Evolutionary conservation across 257 asterid species (phyloP).

Genomic region (Gentiana dahurica): DNA sequence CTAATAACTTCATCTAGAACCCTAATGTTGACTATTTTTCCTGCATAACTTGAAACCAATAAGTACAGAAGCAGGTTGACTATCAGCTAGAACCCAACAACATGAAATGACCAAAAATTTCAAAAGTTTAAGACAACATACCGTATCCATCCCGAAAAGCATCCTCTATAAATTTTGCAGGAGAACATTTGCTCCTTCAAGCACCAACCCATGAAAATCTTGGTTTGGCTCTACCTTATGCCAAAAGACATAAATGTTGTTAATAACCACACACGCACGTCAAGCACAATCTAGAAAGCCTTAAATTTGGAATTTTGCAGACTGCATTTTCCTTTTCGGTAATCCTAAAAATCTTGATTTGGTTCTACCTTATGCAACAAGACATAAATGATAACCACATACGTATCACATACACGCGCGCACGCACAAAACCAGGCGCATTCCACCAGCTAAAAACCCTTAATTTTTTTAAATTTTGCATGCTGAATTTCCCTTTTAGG

Average conservation of each 20-base stretch:
- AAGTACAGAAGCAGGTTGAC: slow-evolving; percentile 22
- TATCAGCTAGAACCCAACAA: slow-evolving; percentile 30
- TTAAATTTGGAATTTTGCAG: background rate
- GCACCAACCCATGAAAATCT: slow-evolving; percentile 94
- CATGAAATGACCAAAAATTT: background rate
- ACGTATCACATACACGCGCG: no score
- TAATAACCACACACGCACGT: slow-evolving; percentile 12
- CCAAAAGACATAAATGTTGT: slow-evolving; percentile 29
- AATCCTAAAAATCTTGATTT: slow-evolving; percentile 86
- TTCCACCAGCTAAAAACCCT: no score
- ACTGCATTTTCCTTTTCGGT: no score
- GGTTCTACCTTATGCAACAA: slow-evolving; percentile 93
- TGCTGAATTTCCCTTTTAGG: no score
- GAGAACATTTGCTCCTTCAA: slow-evolving; percentile 98
- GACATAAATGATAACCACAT: slow-evolving; percentile 8
- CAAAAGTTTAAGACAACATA: slow-evolving; percentile 29
- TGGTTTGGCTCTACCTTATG: slow-evolving; percentile 99
- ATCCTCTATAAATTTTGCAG: slow-evolving; percentile 80
- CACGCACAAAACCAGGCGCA: no score
- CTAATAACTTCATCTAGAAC: slow-evolving; percentile 78
- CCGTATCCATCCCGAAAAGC: slow-evolving; percentile 94
- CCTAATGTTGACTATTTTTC: slow-evolving; percentile 88
- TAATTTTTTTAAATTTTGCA: no score
- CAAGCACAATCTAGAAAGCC: background rate
- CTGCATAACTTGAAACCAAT: slow-evolving; percentile 63